Evolutionary conservation across 2,329 filamentous ascomycete species (phyloP).

Genomic region (Bisporella sp.): DNA sequence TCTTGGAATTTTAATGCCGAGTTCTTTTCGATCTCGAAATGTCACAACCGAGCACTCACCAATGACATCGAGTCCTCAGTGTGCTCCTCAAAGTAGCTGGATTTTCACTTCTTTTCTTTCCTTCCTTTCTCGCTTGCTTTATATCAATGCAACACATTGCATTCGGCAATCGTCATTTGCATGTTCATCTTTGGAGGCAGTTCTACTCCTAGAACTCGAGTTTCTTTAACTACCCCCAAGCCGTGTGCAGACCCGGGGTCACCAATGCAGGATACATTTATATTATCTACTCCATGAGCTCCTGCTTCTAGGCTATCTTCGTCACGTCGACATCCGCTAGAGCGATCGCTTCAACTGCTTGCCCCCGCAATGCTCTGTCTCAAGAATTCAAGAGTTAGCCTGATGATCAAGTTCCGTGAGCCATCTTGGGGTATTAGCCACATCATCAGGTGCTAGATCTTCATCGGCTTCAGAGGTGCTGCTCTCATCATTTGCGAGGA

Average conservation of each 20-base stretch:
- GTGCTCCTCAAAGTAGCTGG: constrained; percentile 53
- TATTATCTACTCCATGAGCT: constrained; percentile 44
- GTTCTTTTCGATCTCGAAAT: too few species aligned
- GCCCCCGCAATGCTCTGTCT: constrained; percentile 14
- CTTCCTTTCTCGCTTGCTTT: constrained; percentile 57
- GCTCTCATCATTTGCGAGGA: constrained; percentile 51
- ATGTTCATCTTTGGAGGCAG: constrained; percentile 49
- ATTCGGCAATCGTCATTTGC: constrained; percentile 33
- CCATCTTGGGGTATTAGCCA: constrained; percentile 43
- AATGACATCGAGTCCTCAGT: constrained; percentile 37
- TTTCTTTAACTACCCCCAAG: constrained; percentile 46
- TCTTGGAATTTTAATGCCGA: constrained; percentile 49
- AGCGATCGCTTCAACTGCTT: constrained; percentile 21
- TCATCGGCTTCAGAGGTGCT: constrained; percentile 51
- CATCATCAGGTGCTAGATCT: constrained; percentile 52
- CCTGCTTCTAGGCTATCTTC: constrained; percentile 35
- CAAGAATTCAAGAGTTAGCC: constrained; percentile 41
- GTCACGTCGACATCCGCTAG: constrained; percentile 36
- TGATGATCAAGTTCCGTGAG: constrained; percentile 53
- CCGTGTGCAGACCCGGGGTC: constrained; percentile 42
- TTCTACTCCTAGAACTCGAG: constrained; percentile 48
- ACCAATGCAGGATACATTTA: constrained; percentile 42
- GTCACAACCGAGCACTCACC: too few species aligned
- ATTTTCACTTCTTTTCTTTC: constrained; percentile 59
- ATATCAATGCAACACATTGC: constrained; percentile 18